phyloP scores from a whole-genome alignment of 768 basidiomycete genomes.

The Agrocybe praecox region DNA sequence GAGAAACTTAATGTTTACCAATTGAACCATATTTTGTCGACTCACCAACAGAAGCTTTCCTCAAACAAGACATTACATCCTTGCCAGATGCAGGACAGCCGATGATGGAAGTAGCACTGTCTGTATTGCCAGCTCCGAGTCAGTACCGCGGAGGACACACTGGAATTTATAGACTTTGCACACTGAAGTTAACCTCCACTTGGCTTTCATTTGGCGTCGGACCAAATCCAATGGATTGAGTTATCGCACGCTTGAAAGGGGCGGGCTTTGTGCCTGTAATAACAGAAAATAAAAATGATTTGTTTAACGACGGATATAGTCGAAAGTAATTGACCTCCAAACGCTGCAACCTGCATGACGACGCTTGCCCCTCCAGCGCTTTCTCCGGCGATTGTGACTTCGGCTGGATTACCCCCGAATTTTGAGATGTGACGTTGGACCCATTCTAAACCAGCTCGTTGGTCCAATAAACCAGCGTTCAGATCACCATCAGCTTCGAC shows the following conservation, averaged over 20 bases:
- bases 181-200: conserved; percentile 34
- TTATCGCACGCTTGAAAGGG: conserved; percentile 40
- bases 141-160: not conserved
- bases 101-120: conserved; percentile 27
- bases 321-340: conserved; percentile 31
- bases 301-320: no score
- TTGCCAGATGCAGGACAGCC: conserved; percentile 27
- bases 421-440: conserved; percentile 55
- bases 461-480: conserved; percentile 49
- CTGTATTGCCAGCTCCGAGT: conserved; percentile 12
- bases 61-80: conserved; percentile 33
- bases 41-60: conserved; percentile 35
- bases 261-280: conserved; percentile 29
- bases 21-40: not conserved
- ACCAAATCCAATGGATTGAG: conserved; percentile 46
- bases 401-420: conserved; percentile 55
- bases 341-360: conserved; percentile 45
- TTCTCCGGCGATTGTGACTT: conserved; percentile 47
- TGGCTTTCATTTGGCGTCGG: conserved; percentile 30
- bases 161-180: no score
- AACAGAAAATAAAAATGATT: no score
- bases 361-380: conserved; percentile 50
- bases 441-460: conserved; percentile 47
- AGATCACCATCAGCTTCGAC: conserved; percentile 31
- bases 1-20: not conserved